Evolutionary conservation across 2,329 filamentous ascomycete species (phyloP).

Genomic region (Bipolaris cookei): DNA sequence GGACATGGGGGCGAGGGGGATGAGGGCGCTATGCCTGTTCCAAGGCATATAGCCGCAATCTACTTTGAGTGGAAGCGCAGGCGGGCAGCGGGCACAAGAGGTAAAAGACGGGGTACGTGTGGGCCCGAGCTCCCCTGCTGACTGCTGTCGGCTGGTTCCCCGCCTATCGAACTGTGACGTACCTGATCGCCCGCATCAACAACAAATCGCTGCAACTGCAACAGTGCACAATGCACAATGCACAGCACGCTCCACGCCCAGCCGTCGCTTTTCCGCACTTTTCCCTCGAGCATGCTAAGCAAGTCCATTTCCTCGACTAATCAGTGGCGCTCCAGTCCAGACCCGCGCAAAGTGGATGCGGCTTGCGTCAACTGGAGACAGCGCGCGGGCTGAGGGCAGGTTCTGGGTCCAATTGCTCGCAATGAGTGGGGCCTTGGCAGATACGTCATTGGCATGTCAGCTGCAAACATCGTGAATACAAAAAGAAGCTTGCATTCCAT

Average conservation of each 20-base stretch:
- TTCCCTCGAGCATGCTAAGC: not conserved
- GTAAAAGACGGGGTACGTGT: conserved; percentile 6
- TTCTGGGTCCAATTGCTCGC: conserved; percentile 17
- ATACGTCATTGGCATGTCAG: conserved; percentile 44
- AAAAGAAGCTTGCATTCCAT: conserved; percentile 41
- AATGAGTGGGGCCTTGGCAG: conserved; percentile 19
- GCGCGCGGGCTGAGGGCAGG: conserved; percentile 24
- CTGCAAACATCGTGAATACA: conserved; percentile 38
- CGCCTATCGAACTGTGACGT: conserved; percentile 23
- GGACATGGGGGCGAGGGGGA: conserved; percentile 11
- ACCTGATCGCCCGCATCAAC: conserved; percentile 13
- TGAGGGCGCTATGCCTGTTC: conserved; percentile 14
- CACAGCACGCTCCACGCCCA: not conserved
- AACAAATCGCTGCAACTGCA: not conserved
- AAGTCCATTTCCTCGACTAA: not conserved
- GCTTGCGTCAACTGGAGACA: conserved; percentile 24
- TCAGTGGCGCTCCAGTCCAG: conserved; percentile 24
- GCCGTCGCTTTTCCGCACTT: not conserved
- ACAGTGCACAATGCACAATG: not conserved
- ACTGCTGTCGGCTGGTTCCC: conserved; percentile 1
- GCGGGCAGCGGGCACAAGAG: not conserved
- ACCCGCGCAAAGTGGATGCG: conserved; percentile 16
- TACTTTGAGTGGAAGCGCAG: not conserved
- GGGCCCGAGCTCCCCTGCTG: conserved; percentile 11
- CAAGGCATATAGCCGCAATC: conserved; percentile 8